phyloP scores from a whole-genome alignment of 1,284 basidiomycete genomes.

The Rhodotorula sp. region DNA sequence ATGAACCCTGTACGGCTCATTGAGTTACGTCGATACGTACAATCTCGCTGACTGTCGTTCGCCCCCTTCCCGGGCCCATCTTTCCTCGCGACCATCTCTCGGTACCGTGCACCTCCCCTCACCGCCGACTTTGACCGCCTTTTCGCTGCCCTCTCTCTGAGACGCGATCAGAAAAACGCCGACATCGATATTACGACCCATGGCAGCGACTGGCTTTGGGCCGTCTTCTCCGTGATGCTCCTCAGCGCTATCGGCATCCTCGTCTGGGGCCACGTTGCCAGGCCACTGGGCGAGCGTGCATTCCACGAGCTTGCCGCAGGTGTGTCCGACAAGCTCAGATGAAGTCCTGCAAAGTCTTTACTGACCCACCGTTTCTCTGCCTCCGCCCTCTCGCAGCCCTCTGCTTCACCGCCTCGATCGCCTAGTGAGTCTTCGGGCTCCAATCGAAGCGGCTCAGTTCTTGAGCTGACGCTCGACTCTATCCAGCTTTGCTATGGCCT shows the following conservation, averaged over 20 bases:
- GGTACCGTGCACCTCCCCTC: too few species aligned
- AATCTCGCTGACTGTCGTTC: neutral
- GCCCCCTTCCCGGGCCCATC: too few species aligned
- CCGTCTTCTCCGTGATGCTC: slow-evolving; percentile 49
- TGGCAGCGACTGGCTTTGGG: slow-evolving; percentile 56
- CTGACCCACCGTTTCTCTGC: too few species aligned
- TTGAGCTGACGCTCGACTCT: too few species aligned
- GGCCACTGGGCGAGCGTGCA: slow-evolving; percentile 53
- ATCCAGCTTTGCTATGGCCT: slow-evolving; percentile 59
- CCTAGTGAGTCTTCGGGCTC: neutral
- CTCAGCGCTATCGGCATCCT: slow-evolving; percentile 45
- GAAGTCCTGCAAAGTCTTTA: too few species aligned
- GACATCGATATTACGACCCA: slow-evolving; percentile 51
- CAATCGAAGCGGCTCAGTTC: slow-evolving; percentile 29
- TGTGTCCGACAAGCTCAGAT: too few species aligned
- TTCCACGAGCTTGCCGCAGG: slow-evolving; percentile 54
- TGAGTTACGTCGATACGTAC: too few species aligned
- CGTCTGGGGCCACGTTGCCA: slow-evolving; percentile 50
- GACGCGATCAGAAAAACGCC: slow-evolving; percentile 18
- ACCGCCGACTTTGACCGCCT: too few species aligned
- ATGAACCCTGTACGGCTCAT: slow-evolving; percentile 14
- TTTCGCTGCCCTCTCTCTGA: too few species aligned
- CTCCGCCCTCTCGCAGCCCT: slow-evolving; percentile 13
- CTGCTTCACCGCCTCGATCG: slow-evolving; percentile 47
- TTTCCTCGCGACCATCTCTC: neutral